Conservation (phyloP, 225 moss, liverwort and hornwort genomes). For the Bryum argenteum region DNA sequence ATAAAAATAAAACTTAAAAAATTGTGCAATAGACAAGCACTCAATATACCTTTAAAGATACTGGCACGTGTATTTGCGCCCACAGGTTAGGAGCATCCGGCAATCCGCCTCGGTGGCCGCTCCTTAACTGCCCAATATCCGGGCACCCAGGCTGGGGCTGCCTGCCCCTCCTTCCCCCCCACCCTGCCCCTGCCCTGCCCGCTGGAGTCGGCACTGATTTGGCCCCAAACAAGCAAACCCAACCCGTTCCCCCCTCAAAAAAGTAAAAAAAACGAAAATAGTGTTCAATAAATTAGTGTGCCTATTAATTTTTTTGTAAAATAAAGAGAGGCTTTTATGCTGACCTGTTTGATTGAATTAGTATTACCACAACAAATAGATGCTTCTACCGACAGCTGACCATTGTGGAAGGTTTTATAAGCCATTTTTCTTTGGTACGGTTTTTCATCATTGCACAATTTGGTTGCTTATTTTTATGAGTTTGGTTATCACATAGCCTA, state of each 20-base stretch:
- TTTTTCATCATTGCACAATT: no score
- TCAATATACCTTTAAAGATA: slow-evolving; percentile 1
- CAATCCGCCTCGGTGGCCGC: slow-evolving; percentile 1
- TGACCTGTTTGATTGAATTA: slow-evolving; percentile 4
- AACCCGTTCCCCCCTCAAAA: not conserved
- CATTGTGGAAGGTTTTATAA: not conserved
- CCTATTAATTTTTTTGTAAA: no score
- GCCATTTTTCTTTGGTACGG: no score
- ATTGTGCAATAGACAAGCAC: no score
- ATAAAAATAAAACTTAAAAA: no score
- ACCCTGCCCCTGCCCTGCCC: no score
- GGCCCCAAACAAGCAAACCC: no score
- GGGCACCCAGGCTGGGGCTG: not conserved
- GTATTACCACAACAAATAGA: not conserved
- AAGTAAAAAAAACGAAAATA: not conserved
- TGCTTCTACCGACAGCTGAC: slow-evolving; percentile 26
- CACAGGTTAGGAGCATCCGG: not conserved
- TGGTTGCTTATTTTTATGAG: no score
- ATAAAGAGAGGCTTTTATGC: slow-evolving; percentile 1
- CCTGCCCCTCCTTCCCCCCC: no score
- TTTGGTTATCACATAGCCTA: no score
- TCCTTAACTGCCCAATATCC: not conserved
- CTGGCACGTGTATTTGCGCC: not conserved
- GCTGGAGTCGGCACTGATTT: slow-evolving; percentile 7
- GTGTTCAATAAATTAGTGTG: no score